Conservation (phyloP, 2,329 filamentous ascomycete genomes). For the Colletotrichum coccodes region DNA sequence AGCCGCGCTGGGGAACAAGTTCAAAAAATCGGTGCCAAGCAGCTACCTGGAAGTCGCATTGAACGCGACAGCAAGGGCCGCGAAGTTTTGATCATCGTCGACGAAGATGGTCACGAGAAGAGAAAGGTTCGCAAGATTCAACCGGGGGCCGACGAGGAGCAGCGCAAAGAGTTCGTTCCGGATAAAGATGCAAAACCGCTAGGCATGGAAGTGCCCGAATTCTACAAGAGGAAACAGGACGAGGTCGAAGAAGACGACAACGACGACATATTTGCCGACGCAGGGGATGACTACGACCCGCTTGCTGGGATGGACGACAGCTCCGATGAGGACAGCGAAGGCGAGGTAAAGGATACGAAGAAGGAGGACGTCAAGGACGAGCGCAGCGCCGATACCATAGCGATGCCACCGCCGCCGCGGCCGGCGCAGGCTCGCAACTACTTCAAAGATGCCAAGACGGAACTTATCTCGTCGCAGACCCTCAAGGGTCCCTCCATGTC, state of each 20-base stretch:
- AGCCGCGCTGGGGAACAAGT: slow-evolving; percentile 65
- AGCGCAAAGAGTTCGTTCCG: slow-evolving; percentile 57
- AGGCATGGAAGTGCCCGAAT: slow-evolving; percentile 74
- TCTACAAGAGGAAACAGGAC: slow-evolving; percentile 59
- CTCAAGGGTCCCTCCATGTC: slow-evolving; percentile 66
- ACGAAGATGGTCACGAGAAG: slow-evolving; percentile 74
- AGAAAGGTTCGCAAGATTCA: slow-evolving; percentile 69
- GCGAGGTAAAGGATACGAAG: slow-evolving; percentile 44
- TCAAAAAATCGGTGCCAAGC: slow-evolving; percentile 70
- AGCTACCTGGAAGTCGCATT: slow-evolving; percentile 65
- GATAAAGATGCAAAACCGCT: slow-evolving; percentile 67
- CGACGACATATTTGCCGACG: slow-evolving; percentile 73
- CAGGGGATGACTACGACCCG: slow-evolving; percentile 74
- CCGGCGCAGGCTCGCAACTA: slow-evolving; percentile 64
- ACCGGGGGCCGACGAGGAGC: slow-evolving; percentile 46
- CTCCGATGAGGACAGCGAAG: slow-evolving; percentile 54
- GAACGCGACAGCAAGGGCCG: slow-evolving; percentile 70
- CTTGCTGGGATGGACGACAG: slow-evolving; percentile 65
- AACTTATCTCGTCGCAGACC: slow-evolving; percentile 62
- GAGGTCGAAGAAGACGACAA: slow-evolving; percentile 63
- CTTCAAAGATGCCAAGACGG: slow-evolving; percentile 68
- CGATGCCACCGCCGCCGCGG: slow-evolving; percentile 59
- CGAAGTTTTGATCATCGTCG: slow-evolving; percentile 72
- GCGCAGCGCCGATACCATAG: slow-evolving; percentile 35
- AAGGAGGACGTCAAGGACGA: slow-evolving; percentile 33